Percentiles rank a stretch among this genome's conserved stretches.
These are phyloP conservation scores for Boletus hoseneyae DNA, from an alignment of 1,284 basidiomycete species.

Conservation along the genomic window DNA sequence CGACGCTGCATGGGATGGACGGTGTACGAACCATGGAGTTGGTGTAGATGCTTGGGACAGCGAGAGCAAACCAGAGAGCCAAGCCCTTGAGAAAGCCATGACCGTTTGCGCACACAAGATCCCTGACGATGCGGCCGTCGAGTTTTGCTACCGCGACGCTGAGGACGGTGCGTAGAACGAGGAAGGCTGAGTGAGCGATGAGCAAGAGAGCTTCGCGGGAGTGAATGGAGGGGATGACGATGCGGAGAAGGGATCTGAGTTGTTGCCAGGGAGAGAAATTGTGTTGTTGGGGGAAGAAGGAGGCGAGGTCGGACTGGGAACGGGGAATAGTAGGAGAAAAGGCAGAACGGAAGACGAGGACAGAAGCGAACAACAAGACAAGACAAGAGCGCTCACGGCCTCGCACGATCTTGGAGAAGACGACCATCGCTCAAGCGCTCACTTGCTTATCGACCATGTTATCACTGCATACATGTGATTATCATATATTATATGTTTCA, in stretches of 20 bases:
- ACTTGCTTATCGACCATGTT: neutral
- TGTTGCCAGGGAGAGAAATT: constrained; percentile 66
- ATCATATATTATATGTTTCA: no score
- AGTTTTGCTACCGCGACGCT: constrained; percentile 86
- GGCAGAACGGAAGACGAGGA: constrained; percentile 26
- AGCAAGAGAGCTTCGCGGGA: constrained; percentile 81
- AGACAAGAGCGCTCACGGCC: neutral
- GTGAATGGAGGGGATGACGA: constrained; percentile 70
- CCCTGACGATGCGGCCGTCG: constrained; percentile 88
- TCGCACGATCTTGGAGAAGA: constrained; percentile 19
- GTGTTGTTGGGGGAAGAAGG: no score
- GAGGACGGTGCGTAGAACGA: constrained; percentile 83
- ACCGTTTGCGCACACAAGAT: constrained; percentile 86
- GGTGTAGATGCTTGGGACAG: constrained; percentile 92
- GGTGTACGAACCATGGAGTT: constrained; percentile 78
- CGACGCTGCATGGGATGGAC: neutral
- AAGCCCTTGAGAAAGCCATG: constrained; percentile 83
- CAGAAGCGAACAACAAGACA: constrained; percentile 19
- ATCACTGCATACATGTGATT: constrained; percentile 21
- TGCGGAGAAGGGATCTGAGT: constrained; percentile 70
- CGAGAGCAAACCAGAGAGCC: constrained; percentile 86
- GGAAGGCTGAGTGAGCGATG: constrained; percentile 80
- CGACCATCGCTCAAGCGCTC: constrained; percentile 17
- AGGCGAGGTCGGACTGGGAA: constrained; percentile 19
- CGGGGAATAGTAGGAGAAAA: constrained; percentile 22